These are phyloP conservation scores for Pleurostoma richardsiae DNA, from an alignment of 2,329 filamentous ascomycete genomes.

Conservation along the genomic window DNA sequence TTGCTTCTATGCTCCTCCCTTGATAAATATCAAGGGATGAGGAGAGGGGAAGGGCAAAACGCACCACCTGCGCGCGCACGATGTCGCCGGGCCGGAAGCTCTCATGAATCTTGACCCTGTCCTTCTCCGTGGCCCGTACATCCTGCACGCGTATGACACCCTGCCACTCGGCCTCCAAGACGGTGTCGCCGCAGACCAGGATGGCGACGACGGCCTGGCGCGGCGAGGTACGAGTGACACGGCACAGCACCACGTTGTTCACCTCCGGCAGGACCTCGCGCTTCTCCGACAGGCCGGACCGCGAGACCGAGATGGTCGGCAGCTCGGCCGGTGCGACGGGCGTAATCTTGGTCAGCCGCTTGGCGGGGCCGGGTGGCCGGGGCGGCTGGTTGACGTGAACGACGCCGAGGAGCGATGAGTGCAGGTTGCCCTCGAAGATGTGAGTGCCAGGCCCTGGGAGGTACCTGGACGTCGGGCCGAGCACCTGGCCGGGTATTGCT, in stretches of 20 bases:
- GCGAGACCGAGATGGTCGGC: slow-evolving; percentile 51
- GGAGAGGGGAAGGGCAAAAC: slow-evolving; percentile 19
- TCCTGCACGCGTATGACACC: slow-evolving; percentile 85
- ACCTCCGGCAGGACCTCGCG: slow-evolving; percentile 78
- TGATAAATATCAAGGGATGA: background rate
- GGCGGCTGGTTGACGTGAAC: slow-evolving; percentile 50
- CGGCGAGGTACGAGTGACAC: slow-evolving; percentile 79
- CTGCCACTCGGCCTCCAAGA: slow-evolving; percentile 76
- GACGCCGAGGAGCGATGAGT: slow-evolving; percentile 76
- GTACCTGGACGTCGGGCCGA: slow-evolving; percentile 65
- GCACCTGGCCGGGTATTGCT: slow-evolving; percentile 75
- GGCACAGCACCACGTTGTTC: slow-evolving; percentile 73
- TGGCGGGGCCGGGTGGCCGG: slow-evolving; percentile 44
- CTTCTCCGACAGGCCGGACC: slow-evolving; percentile 36
- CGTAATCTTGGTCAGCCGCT: slow-evolving; percentile 55
- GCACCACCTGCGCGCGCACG: slow-evolving; percentile 76
- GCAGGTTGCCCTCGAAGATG: slow-evolving; percentile 67
- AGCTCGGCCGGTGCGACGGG: slow-evolving; percentile 33
- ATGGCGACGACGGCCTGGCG: slow-evolving; percentile 84
- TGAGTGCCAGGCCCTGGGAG: slow-evolving; percentile 79
- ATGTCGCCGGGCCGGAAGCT: slow-evolving; percentile 91
- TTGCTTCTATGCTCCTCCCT: too few species aligned
- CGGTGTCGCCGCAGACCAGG: slow-evolving; percentile 69
- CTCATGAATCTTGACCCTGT: slow-evolving; percentile 86
- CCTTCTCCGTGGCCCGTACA: slow-evolving; percentile 91